Evolutionary conservation across 2,329 filamentous ascomycete genomes (phyloP).

Genomic region (Chalara sp.): DNA sequence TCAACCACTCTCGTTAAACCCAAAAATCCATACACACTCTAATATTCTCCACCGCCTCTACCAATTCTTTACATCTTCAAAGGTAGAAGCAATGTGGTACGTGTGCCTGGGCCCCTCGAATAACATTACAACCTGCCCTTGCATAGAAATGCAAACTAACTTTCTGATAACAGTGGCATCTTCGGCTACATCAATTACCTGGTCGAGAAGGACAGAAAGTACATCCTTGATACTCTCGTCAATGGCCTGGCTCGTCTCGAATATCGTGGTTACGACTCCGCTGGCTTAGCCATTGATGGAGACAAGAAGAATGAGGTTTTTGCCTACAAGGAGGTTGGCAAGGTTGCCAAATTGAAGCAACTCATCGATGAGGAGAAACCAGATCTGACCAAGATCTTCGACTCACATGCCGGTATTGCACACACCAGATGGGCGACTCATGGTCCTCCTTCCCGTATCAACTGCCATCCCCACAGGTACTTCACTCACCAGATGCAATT

Average conservation of each 20-base stretch:
- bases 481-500: not conserved
- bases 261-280: slow-evolving; percentile 97
- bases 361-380: slow-evolving; percentile 79
- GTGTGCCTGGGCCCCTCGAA: too few relatives aligned
- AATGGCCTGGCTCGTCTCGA: slow-evolving; percentile 95
- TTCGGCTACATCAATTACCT: slow-evolving; percentile 99
- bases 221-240: slow-evolving; percentile 90
- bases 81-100: too few relatives aligned
- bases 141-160: not conserved
- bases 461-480: slow-evolving; percentile 98
- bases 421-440: slow-evolving; percentile 99
- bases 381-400: slow-evolving; percentile 88
- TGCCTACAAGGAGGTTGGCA: slow-evolving; percentile 98
- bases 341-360: slow-evolving; percentile 93
- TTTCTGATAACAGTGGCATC: slow-evolving; percentile 59
- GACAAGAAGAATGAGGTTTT: slow-evolving; percentile 98
- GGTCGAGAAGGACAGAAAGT: slow-evolving; percentile 97
- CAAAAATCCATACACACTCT: too few relatives aligned
- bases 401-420: slow-evolving; percentile 96
- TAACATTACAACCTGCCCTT: too few relatives aligned
- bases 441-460: slow-evolving; percentile 83
- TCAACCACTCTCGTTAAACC: too few relatives aligned
- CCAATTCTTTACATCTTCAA: too few relatives aligned
- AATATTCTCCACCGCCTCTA: too few relatives aligned
- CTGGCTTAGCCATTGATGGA: slow-evolving; percentile 89